Base-by-base conservation (phyloP, 108 stramenopile genomes). In the Tribonema minus region DNA sequence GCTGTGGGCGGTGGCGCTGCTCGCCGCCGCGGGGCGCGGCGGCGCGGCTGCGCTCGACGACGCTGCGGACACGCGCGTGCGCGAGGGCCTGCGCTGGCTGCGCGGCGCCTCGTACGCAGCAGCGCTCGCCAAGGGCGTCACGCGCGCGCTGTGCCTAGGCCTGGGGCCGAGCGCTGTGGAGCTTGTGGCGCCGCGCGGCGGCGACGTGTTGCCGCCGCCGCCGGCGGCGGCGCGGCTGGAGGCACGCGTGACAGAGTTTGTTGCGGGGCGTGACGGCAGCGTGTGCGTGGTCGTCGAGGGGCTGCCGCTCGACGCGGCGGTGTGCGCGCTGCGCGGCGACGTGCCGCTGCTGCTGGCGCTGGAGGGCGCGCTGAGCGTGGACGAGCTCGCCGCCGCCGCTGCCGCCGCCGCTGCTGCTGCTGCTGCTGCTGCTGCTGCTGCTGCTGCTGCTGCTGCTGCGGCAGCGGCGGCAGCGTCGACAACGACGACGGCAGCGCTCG, bases 191-290 rank as follows among this genome's bases (percentile, higher is more conserved):
- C 74, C 74, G 12, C 7, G 4, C 1, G 25, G 3, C 6, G 46
- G 12, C 25, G 64, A 31, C n/a, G 23, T 20, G 3, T 39, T 75
- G 7, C 35, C 46, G 9, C 32, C 59, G 1, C 4, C 30, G 23
- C 12, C 70, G 0, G 30, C 3, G 34, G 34, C 34, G 36, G 37
- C 64, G 0, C 29, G 75, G 2, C 28, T 80, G 12, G 67, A 76
- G 7, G 67, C 70, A 3, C 32, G n/a, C 7, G 32, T 80, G 15
- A 37, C 67, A 5, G 78, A 76, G 71, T 82, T 82, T 68, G 23
- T 61, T 33, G 72, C 68, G 2, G 78, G 77, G 27, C 61, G 81
- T 37, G 81, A 82, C 5, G 81, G 81, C 1, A 33, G 34, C 35
- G 73, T 71, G 78, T 82, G 81, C 39, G 20, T 82, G 9, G 37